Evolutionary conservation across 2,329 filamentous ascomycete genomes (phyloP), one percentile per base, ranked within the genome.

Genomic region (Plectosphaerella cucumerina): DNA sequence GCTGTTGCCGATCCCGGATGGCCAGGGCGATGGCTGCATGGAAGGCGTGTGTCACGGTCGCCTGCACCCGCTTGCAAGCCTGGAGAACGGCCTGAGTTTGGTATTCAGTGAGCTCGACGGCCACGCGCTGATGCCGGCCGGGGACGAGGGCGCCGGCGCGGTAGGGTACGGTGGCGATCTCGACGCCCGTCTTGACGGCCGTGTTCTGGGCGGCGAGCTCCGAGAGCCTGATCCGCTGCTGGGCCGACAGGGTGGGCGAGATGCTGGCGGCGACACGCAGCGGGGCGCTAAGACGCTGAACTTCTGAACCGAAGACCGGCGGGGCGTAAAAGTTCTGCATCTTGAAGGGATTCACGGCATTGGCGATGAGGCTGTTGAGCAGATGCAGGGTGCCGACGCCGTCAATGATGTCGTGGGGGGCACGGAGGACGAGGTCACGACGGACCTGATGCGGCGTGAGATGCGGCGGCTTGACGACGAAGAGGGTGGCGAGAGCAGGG

Each of bases 391-490:
- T 66, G 6, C 70, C 70, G 3, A 72, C 65, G 0, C 70, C 69
- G 31, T 72, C 70, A 6, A 72, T 65, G n/a, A 71, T 63, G 11
- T 71, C 67, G 47, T 72, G 69, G 1, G 65, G 66, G 2, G 65
- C 66, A 1, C 69, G 64, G 15, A 72, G 57, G 5, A 72, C 56
- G 0, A 70, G 51, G 33, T 72, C 70, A 2, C 62, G 60, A 1
- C 58, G 61, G 9, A 60, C 26, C 39, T 42, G 11, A 21, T 14
- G 10, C 17, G 14, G 21, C 6, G 9, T 10, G 10, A 18, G 17
- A 6, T 17, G 18, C 23, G 59, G 54, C 1, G 58, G 58, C 12
- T 52, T 48, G 4, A 71, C 18, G 6, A 70, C 54, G 37, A 67
- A 69, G 14, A 72, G 54, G 0, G 66, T 70, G 2, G 66, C 64